These are phyloP conservation scores for Tetrapisispora fleetii DNA, from an alignment of 805 yeast species.

Conservation along the genomic window DNA sequence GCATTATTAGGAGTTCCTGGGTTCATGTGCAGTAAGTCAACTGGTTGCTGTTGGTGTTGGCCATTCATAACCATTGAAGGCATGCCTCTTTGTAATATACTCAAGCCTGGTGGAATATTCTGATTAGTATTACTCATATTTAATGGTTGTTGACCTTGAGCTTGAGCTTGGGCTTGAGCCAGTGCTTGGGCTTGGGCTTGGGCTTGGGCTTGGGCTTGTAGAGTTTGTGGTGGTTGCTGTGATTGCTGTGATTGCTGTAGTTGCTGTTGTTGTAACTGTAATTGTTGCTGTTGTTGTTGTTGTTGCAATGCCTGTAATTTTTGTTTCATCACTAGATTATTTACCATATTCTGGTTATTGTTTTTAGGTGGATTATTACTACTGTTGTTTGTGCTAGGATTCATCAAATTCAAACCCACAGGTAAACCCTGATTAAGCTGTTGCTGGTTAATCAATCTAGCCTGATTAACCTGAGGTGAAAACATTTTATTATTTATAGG, in stretches of 20 bases:
- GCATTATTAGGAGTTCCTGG: neutral
- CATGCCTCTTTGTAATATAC: constrained; percentile 18
- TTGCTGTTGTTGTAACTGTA: constrained; percentile 2
- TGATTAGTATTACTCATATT: constrained; percentile 6
- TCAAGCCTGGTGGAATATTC: constrained; percentile 23
- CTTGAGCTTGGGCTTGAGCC: constrained; percentile 1
- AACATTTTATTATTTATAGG: constrained; percentile 9
- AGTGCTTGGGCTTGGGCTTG: constrained; percentile 4
- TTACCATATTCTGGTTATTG: constrained; percentile 13
- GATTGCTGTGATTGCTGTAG: constrained; percentile 3
- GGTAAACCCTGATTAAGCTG: constrained; percentile 6
- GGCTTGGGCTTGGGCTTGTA: constrained; percentile 3
- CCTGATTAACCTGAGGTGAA: constrained; percentile 22
- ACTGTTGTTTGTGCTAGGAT: neutral
- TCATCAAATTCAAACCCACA: constrained; percentile 11
- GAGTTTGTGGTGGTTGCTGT: neutral
- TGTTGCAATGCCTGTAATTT: constrained; percentile 20
- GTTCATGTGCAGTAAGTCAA: constrained; percentile 7
- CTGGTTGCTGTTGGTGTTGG: constrained; percentile 4
- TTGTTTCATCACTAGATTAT: constrained; percentile 22
- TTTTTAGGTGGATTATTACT: neutral
- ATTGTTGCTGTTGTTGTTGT: constrained; percentile 5
- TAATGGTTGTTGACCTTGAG: constrained; percentile 10
- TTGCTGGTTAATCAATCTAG: constrained; percentile 19
- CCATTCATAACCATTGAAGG: constrained; percentile 9